These are phyloP conservation scores for Pascua sp. DNA, from an alignment of 1,284 basidiomycete species.

Conservation along the genomic window DNA sequence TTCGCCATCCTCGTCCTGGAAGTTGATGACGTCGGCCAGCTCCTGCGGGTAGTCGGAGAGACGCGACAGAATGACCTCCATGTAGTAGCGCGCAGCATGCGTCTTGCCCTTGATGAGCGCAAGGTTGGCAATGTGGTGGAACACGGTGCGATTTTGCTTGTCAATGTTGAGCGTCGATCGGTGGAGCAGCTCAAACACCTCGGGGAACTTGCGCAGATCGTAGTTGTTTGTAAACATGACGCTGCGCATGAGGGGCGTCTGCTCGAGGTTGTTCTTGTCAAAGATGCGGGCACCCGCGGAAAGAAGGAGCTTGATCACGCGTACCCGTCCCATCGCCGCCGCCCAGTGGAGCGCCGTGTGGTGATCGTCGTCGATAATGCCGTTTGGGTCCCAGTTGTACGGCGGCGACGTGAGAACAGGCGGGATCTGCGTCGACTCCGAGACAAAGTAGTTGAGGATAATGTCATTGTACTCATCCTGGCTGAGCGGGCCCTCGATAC, in stretches of 20 bases:
- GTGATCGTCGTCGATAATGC: slow-evolving; percentile 96
- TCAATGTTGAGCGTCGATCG: slow-evolving; percentile 98
- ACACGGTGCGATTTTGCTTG: slow-evolving; percentile 94
- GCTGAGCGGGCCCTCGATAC: slow-evolving; percentile 31
- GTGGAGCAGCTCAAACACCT: slow-evolving; percentile 93
- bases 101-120: slow-evolving; percentile 97
- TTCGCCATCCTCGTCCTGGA: slow-evolving; percentile 98
- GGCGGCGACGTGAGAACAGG: slow-evolving; percentile 84
- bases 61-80: slow-evolving; percentile 90
- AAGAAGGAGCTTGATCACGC: slow-evolving; percentile 91
- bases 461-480: slow-evolving; percentile 77
- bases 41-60: slow-evolving; percentile 95
- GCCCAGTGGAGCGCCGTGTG: slow-evolving; percentile 99
- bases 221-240: slow-evolving; percentile 99
- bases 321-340: slow-evolving; percentile 96
- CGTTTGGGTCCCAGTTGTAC: slow-evolving; percentile 89
- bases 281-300: slow-evolving; percentile 96
- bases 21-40: slow-evolving; percentile 97
- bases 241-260: slow-evolving; percentile 95
- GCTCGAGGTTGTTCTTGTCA: slow-evolving; percentile 93
- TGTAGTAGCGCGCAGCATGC: slow-evolving; percentile 96
- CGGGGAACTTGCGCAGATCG: slow-evolving; percentile 97
- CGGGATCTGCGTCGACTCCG: slow-evolving; percentile 91
- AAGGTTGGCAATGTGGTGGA: slow-evolving; percentile 98
- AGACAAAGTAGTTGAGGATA: slow-evolving; percentile 98